These are phyloP conservation scores for Scheffersomyces segobiensis DNA, from an alignment of 1,139 yeast genomes.

Conservation along the genomic window DNA sequence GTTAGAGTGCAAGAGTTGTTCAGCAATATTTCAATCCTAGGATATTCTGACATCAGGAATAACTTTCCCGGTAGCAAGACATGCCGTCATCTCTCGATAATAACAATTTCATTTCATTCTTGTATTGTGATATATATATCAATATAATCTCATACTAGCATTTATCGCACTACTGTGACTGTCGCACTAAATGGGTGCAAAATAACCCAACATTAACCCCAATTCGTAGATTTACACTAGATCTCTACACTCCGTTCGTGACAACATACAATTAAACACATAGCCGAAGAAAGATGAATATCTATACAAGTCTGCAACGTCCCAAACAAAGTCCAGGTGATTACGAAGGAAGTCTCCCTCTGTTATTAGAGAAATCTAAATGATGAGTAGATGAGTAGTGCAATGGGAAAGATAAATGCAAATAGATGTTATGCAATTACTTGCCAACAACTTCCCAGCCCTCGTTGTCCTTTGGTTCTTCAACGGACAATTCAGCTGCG, in stretches of 20 bases:
- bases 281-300: slow-evolving; percentile 9
- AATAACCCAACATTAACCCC: too few species aligned
- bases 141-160: neutral
- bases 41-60: neutral
- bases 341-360: neutral
- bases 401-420: neutral
- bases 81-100: too few species aligned
- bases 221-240: neutral
- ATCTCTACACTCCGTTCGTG: neutral
- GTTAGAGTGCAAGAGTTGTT: too few species aligned
- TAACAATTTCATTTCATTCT: neutral
- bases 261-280: slow-evolving; percentile 9
- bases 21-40: neutral
- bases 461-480: slow-evolving; percentile 37
- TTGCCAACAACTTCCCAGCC: slow-evolving; percentile 71
- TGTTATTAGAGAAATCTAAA: neutral
- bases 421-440: slow-evolving; percentile 5
- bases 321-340: neutral
- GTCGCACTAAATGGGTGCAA: neutral
- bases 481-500: slow-evolving; percentile 43
- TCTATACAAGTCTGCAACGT: neutral
- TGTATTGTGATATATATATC: too few species aligned
- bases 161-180: too few species aligned
- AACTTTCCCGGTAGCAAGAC: too few species aligned
- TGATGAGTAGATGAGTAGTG: neutral